These are phyloP conservation scores for Barnettozyma sucrosica DNA, from an alignment of 805 yeast genomes.

Conservation along the genomic window DNA sequence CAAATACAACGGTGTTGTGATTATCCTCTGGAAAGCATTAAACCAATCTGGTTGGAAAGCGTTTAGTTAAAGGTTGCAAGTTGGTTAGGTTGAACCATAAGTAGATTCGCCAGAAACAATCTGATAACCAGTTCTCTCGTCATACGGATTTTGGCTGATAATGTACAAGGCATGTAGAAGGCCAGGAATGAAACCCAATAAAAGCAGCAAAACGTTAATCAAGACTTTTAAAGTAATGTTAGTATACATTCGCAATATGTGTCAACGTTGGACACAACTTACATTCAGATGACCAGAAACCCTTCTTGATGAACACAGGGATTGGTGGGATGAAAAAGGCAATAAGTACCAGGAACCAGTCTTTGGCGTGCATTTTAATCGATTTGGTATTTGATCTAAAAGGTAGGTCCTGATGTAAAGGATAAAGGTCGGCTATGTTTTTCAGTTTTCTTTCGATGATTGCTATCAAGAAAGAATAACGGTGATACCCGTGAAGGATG, in stretches of 20 bases:
- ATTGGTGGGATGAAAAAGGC: slow-evolving; percentile 69
- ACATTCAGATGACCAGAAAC: slow-evolving; percentile 50
- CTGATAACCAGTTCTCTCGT: slow-evolving; percentile 20
- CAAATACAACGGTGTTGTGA: not conserved
- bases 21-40: not conserved
- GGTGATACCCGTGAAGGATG: not conserved
- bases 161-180: slow-evolving; percentile 64
- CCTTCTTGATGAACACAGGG: slow-evolving; percentile 65
- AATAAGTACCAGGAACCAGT: slow-evolving; percentile 62
- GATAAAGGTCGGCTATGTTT: not conserved
- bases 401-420: not conserved
- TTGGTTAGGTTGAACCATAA: slow-evolving; percentile 22
- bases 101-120: slow-evolving; percentile 3
- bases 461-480: not conserved
- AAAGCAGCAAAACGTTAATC: slow-evolving; percentile 54
- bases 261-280: slow-evolving; percentile 11
- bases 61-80: not conserved
- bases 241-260: not conserved
- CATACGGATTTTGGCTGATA: slow-evolving; percentile 49
- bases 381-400: not conserved
- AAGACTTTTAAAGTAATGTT: slow-evolving; percentile 27
- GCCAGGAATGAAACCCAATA: slow-evolving; percentile 67
- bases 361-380: slow-evolving; percentile 32
- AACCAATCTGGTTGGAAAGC: not conserved
- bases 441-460: not conserved